Conservation (phyloP, 2,329 filamentous ascomycete genomes). For the Claviceps humidiphila region DNA sequence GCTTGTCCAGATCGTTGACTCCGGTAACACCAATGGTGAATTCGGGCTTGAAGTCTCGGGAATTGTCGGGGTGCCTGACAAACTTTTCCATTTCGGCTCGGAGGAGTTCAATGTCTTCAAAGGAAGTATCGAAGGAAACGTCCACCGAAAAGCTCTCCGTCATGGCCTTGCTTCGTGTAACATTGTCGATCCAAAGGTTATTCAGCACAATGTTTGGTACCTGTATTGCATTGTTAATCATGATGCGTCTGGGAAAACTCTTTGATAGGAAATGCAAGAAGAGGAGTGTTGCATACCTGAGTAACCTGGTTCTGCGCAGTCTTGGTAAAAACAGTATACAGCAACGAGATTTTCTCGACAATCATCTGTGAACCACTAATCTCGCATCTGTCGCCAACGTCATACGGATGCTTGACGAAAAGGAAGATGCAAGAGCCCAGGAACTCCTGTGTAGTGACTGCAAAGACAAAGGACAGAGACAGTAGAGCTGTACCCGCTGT, state of each 20-base stretch:
- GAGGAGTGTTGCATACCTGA: constrained; percentile 24
- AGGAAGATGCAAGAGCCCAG: constrained; percentile 98
- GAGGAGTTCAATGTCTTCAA: constrained; percentile 79
- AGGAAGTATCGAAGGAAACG: constrained; percentile 73
- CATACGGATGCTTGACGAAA: constrained; percentile 96
- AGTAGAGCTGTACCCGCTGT: constrained; percentile 86
- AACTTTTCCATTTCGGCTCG: constrained; percentile 77
- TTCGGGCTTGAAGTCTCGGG: constrained; percentile 80
- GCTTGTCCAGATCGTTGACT: constrained; percentile 76
- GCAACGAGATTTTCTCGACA: constrained; percentile 85
- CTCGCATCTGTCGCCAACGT: constrained; percentile 89
- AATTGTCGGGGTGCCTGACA: constrained; percentile 71
- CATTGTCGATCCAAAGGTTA: constrained; percentile 88
- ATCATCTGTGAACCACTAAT: constrained; percentile 57
- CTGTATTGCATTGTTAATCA: constrained; percentile 30
- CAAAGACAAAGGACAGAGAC: constrained; percentile 93
- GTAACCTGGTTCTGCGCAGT: constrained; percentile 69
- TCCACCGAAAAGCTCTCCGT: constrained; percentile 69
- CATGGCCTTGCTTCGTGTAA: constrained; percentile 85
- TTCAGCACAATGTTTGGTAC: constrained; percentile 89
- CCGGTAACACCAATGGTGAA: constrained; percentile 65
- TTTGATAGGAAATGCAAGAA: not conserved
- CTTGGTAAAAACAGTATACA: constrained; percentile 84
- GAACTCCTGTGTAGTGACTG: constrained; percentile 82
- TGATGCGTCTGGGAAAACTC: not conserved